A percentile compares a stretch with the other conserved stretches of the same genome.
phyloP scores from a whole-genome alignment of 257 asterid genomes.

The Linaria vulgaris region DNA sequence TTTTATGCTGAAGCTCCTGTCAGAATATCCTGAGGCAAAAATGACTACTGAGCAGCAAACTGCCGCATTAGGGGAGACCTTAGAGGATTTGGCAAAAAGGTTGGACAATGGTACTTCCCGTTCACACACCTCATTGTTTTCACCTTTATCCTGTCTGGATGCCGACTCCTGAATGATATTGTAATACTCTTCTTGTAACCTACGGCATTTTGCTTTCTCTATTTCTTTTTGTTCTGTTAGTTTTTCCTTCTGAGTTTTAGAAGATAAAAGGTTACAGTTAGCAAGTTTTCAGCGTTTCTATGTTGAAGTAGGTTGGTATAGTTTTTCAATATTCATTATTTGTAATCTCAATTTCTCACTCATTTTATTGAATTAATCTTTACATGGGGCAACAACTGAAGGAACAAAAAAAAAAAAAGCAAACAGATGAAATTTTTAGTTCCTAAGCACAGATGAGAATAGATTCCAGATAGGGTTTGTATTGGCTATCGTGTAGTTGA shows the following conservation, averaged over 20 bases:
- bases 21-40: conserved; percentile 86
- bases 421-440: conserved; percentile 1
- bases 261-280: background rate
- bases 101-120: conserved; percentile 92
- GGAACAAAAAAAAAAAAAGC: too few species aligned
- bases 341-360: conserved; percentile 6
- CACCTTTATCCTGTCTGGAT: conserved; percentile 21
- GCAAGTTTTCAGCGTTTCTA: background rate
- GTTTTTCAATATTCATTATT: conserved; percentile 1
- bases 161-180: conserved; percentile 6
- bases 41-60: conserved; percentile 70
- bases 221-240: background rate
- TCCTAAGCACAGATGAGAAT: background rate
- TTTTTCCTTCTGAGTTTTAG: background rate
- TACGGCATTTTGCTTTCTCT: conserved; percentile 5
- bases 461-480: background rate
- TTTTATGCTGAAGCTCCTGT: conserved; percentile 55
- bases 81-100: conserved; percentile 80
- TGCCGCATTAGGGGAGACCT: conserved; percentile 72
- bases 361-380: background rate
- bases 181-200: background rate
- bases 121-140: conserved; percentile 30
- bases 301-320: background rate
- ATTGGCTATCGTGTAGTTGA: too few species aligned
- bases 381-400: conserved; percentile 6